These are phyloP conservation scores for Ceratocystis huliohia DNA, from an alignment of 2,329 filamentous ascomycete genomes.

Conservation along the genomic window DNA sequence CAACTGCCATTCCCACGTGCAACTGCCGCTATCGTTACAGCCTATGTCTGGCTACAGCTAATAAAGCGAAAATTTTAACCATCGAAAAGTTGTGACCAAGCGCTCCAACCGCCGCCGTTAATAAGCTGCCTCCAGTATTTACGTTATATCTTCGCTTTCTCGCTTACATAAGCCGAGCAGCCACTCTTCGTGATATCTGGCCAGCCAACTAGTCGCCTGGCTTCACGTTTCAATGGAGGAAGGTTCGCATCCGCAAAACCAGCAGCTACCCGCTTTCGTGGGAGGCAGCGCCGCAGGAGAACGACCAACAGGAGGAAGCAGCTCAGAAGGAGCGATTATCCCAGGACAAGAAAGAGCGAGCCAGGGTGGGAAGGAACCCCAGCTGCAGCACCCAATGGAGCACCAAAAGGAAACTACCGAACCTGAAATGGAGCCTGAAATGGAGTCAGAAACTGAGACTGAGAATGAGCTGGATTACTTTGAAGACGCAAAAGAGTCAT, in stretches of 20 bases:
- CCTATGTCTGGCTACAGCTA: neutral
- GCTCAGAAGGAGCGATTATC: too few species aligned
- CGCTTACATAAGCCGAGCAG: neutral
- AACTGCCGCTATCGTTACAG: neutral
- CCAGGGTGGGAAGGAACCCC: conserved; percentile 4
- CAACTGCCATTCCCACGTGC: neutral
- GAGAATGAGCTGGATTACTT: conserved; percentile 12
- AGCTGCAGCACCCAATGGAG: neutral
- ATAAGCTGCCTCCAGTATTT: neutral
- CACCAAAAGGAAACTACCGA: conserved; percentile 1
- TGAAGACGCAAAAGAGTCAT: conserved; percentile 17
- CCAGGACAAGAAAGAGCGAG: neutral
- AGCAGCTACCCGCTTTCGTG: neutral
- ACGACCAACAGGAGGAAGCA: too few species aligned
- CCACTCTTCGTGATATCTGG: neutral
- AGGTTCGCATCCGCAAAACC: conserved; percentile 1
- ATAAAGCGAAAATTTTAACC: neutral
- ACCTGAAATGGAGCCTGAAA: neutral
- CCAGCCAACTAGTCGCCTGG: neutral
- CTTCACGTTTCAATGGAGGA: neutral
- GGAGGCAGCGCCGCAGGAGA: neutral
- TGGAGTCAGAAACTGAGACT: conserved; percentile 8
- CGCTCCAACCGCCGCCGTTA: neutral
- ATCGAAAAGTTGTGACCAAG: neutral
- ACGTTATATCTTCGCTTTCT: neutral